Base-by-base conservation (phyloP, 2,329 filamentous ascomycete species). In the Botrytis paeoniae region DNA sequence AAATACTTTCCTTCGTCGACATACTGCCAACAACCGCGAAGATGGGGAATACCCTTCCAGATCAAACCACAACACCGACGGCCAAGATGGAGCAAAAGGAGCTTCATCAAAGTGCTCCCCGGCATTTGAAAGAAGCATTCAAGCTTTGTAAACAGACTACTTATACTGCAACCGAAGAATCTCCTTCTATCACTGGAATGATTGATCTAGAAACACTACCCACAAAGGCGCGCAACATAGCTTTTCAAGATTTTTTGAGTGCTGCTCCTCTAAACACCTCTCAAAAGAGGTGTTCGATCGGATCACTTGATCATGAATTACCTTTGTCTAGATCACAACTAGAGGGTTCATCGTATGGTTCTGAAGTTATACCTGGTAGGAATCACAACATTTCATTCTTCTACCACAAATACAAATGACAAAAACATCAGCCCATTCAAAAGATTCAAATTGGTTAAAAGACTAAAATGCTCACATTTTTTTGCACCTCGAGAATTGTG, bases 21-120 rank as follows among this genome's bases (percentile, higher is more conserved):
- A 22, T n/a, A 51, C 29, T 32, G 37, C 8, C 12, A 37, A 41
- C 51, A 62, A 5, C 25, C 8, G 35, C 25, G 0, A 39, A 29
- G 35, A 41, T 62, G 60, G 60, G 4, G 25, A 29, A 29, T 29
- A 10, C 60, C 25, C 12, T 41, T 35, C 20, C 35, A 37, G 32
- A 37, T 61, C 32, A 22, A 61, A 43, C 37, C 25, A 20, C 16
- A 18, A 63, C 37, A n/a, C 18, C 25, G 25, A 68, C 25, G 43
- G 43, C 41, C 12, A 72, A 45, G 18, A 72, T 72, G 70, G 70
- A 66, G 48, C 61, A 74, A 45, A 84, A 95, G 4, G 92, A 97
- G 82, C 91, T 94, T 41, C 89, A 95, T 81, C 89, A 94, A 81
- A 90, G 91, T 78, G 93, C 94, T 2, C 93, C 94, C 4, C 88